Evolutionary conservation across 352 stramenopile species (phyloP).

Genomic region (Globisporangium nunn): DNA sequence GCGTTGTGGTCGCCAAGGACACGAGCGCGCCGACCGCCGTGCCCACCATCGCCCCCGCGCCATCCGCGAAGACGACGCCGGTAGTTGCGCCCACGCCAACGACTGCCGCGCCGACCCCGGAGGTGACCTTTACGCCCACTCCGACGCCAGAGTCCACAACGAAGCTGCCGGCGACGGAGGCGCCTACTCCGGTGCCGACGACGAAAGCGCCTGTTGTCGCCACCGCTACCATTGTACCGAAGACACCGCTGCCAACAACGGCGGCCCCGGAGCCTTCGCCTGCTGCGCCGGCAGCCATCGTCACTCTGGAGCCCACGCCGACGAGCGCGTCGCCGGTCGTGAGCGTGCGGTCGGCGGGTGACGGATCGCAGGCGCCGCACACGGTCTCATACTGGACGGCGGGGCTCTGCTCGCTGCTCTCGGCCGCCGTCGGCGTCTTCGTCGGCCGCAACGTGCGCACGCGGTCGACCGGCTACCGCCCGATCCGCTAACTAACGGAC

Average conservation of each 20-base stretch:
- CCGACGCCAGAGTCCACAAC: background rate
- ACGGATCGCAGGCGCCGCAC: conserved; percentile 2
- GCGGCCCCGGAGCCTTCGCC: background rate
- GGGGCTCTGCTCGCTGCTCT: conserved; percentile 39
- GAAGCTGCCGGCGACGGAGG: background rate
- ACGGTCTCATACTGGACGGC: conserved; percentile 46
- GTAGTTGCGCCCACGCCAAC: conserved; percentile 1
- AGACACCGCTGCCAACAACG: background rate
- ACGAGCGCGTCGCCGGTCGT: background rate
- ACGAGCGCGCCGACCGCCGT: conserved; percentile 2
- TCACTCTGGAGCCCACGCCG: background rate
- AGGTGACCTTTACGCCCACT: background rate
- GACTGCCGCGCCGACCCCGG: conserved; percentile 2
- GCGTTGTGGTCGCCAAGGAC: conserved; percentile 1
- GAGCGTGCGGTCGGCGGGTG: conserved; percentile 6
- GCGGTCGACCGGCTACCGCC: conserved; percentile 40
- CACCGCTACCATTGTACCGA: too few relatives aligned
- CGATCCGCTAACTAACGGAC: conserved; percentile 21
- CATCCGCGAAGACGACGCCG: conserved; percentile 4
- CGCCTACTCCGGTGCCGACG: background rate
- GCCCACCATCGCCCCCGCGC: background rate
- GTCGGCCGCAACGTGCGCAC: conserved; percentile 48
- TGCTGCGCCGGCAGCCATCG: background rate
- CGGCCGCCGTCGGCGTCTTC: conserved; percentile 36
- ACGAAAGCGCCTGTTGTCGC: background rate